A percentile compares a stretch with the other conserved stretches of the same genome.
Conservation (phyloP, 768 basidiomycete species). For the Tulasnella sp. region DNA sequence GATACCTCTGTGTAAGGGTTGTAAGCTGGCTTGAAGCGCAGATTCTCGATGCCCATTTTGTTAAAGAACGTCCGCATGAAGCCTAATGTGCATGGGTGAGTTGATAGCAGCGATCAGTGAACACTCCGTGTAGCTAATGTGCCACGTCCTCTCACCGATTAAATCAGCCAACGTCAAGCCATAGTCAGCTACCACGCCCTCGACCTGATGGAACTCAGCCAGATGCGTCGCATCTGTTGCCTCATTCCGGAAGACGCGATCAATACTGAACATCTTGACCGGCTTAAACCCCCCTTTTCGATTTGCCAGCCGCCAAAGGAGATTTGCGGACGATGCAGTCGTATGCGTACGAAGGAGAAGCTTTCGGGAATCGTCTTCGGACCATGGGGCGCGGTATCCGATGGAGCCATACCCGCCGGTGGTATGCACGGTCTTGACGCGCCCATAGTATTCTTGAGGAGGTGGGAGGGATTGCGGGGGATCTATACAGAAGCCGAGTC, state of each 20-base stretch:
- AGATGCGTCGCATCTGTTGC: slow-evolving; percentile 97
- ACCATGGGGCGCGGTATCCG: slow-evolving; percentile 97
- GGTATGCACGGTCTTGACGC: slow-evolving; percentile 73
- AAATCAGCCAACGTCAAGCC: slow-evolving; percentile 87
- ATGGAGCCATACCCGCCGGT: slow-evolving; percentile 82
- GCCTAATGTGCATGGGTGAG: slow-evolving; percentile 35
- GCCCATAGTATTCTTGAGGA: slow-evolving; percentile 70
- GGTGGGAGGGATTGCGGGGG: slow-evolving; percentile 67
- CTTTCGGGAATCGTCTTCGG: slow-evolving; percentile 79
- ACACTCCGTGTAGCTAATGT: not conserved
- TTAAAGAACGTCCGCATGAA: slow-evolving; percentile 98
- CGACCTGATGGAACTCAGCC: slow-evolving; percentile 99
- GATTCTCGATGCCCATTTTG: slow-evolving; percentile 90
- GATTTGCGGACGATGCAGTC: slow-evolving; percentile 84
- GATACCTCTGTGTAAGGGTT: slow-evolving; percentile 92
- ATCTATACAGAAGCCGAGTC: slow-evolving; percentile 38
- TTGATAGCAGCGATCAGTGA: not conserved
- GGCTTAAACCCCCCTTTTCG: slow-evolving; percentile 75
- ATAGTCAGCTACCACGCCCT: slow-evolving; percentile 94
- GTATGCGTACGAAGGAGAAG: slow-evolving; percentile 94
- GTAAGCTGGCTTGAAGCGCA: slow-evolving; percentile 97
- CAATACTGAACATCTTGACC: slow-evolving; percentile 92
- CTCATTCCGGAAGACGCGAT: slow-evolving; percentile 97
- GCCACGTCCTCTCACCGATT: slow-evolving; percentile 51
- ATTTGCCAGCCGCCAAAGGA: slow-evolving; percentile 90